Evolutionary conservation across 2,329 filamentous ascomycete species (phyloP).

Genomic region (Rachicladosporium sp.): DNA sequence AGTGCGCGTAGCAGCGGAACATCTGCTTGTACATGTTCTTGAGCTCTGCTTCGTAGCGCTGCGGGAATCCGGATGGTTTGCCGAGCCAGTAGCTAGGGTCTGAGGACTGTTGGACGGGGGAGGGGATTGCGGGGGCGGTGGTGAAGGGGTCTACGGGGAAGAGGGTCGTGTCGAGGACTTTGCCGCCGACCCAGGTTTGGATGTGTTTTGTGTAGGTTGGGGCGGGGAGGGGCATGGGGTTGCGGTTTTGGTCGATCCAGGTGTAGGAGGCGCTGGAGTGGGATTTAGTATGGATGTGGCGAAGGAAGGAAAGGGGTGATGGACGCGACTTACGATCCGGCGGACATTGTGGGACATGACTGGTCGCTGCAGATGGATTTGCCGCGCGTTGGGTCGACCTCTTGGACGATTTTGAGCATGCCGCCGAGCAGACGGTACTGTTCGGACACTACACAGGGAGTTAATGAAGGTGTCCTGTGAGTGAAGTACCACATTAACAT

Average conservation of each 20-base stretch:
- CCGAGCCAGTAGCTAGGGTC: conserved; percentile 66
- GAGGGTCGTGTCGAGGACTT: conserved; percentile 78
- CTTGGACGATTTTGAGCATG: conserved; percentile 79
- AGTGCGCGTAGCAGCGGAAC: conserved; percentile 42
- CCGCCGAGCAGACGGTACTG: conserved; percentile 82
- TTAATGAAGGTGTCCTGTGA: neutral
- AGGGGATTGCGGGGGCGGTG: conserved; percentile 44
- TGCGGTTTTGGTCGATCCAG: conserved; percentile 79
- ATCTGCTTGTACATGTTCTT: conserved; percentile 51
- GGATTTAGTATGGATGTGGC: conserved; percentile 1
- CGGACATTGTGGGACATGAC: conserved; percentile 84
- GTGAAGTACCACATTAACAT: conserved; percentile 16
- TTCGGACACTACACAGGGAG: conserved; percentile 59
- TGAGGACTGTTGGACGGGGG: conserved; percentile 28
- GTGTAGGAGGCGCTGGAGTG: conserved; percentile 75
- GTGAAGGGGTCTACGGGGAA: conserved; percentile 80
- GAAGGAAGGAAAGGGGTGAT: neutral
- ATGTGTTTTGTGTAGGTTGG: conserved; percentile 91
- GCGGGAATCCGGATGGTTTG: conserved; percentile 63
- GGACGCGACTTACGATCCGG: conserved; percentile 62
- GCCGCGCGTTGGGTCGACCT: conserved; percentile 65
- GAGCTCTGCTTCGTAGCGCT: conserved; percentile 56
- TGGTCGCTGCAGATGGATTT: conserved; percentile 70
- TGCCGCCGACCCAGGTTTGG: conserved; percentile 93
- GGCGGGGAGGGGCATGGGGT: conserved; percentile 84